phyloP scores from a whole-genome alignment of 257 asterid genomes.

The Sherardia arvensis region DNA sequence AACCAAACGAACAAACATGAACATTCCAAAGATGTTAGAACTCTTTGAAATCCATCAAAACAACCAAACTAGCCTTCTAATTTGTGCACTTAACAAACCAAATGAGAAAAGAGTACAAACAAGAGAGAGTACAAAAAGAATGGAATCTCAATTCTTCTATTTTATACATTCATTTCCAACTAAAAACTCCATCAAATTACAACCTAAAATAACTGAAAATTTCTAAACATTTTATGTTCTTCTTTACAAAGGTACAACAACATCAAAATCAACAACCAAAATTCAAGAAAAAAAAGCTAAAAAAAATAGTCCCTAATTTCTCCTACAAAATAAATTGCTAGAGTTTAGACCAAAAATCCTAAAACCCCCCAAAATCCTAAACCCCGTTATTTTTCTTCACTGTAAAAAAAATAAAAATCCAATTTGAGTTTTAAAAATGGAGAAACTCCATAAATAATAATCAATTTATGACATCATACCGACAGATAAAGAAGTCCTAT shows the following conservation, averaged over 20 bases:
- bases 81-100: background rate
- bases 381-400: background rate
- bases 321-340: slow-evolving; percentile 1
- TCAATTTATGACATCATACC: slow-evolving; percentile 17
- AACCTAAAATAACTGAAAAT: slow-evolving; percentile 9
- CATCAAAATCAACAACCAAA: slow-evolving; percentile 14
- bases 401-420: slow-evolving; percentile 19
- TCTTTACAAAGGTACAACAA: slow-evolving; percentile 46
- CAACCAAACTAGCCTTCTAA: background rate
- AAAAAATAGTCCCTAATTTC: slow-evolving; percentile 11
- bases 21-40: no score
- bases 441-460: slow-evolving; percentile 21
- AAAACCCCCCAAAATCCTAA: slow-evolving; percentile 10
- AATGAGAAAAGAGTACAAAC: background rate
- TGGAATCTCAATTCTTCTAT: background rate
- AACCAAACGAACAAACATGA: no score
- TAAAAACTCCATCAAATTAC: background rate
- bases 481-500: slow-evolving; percentile 32
- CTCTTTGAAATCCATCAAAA: no score
- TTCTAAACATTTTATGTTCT: slow-evolving; percentile 4
- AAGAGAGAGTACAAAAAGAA: background rate
- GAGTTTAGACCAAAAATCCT: background rate
- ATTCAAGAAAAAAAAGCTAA: slow-evolving; percentile 14
- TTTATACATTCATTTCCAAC: background rate
- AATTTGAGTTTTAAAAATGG: slow-evolving; percentile 9